Evolutionary conservation across 129 eudicot genomes (phyloP).

Genomic region (Gnaphalium uliginosum): DNA sequence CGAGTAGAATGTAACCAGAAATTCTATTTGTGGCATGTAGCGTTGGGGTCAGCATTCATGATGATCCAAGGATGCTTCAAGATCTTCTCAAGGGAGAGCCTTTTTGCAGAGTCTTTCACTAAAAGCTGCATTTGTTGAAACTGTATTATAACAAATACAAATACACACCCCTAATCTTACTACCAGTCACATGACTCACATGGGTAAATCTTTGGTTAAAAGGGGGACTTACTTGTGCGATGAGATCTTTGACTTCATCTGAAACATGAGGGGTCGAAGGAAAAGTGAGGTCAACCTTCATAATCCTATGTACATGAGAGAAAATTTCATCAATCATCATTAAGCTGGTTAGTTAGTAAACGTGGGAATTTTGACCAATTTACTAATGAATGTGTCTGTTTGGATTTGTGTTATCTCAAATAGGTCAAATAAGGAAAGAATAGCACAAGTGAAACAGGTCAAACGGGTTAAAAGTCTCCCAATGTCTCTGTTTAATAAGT

Average conservation of each 20-base stretch:
- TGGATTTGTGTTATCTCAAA: conserved; percentile 23
- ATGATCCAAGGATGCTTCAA: conserved; percentile 91
- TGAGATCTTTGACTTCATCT: conserved; percentile 68
- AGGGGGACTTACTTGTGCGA: conserved; percentile 61
- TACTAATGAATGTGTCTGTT: neutral
- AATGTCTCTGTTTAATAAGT: neutral
- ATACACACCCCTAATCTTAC: neutral
- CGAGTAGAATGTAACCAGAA: neutral
- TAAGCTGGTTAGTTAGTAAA: conserved; percentile 24
- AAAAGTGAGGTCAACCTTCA: conserved; percentile 83
- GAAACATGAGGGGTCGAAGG: conserved; percentile 72
- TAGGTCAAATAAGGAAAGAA: conserved; percentile 24
- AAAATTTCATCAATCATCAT: neutral
- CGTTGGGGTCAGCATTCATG: conserved; percentile 59
- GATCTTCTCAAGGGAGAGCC: conserved; percentile 90
- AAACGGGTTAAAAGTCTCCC: neutral
- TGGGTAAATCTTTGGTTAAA: neutral
- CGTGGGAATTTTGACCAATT: conserved; percentile 1
- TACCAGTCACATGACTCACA: neutral
- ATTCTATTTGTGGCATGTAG: conserved; percentile 41
- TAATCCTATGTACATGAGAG: conserved; percentile 51
- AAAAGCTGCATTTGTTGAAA: conserved; percentile 68
- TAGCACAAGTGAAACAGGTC: neutral
- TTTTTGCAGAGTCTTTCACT: conserved; percentile 86
- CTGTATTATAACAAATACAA: neutral